phyloP scores from a whole-genome alignment of 768 basidiomycete genomes.

The Amanita polypyramis region DNA sequence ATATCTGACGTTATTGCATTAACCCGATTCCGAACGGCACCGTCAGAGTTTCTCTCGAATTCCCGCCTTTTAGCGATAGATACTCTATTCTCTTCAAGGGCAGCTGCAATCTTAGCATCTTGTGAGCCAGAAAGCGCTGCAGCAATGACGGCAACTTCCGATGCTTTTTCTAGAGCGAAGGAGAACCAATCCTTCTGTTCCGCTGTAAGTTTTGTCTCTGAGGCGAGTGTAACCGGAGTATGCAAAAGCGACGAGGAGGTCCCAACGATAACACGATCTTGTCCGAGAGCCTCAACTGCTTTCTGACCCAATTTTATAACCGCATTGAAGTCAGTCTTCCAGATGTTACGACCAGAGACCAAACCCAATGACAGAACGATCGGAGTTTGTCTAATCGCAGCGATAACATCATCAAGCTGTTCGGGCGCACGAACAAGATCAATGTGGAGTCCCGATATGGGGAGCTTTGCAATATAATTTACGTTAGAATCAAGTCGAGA shows the following conservation, averaged over 20 bases:
- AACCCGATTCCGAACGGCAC: slow-evolving; percentile 91
- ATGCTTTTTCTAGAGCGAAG: slow-evolving; percentile 93
- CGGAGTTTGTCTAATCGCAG: slow-evolving; percentile 73
- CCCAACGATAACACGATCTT: slow-evolving; percentile 83
- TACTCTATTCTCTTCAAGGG: slow-evolving; percentile 78
- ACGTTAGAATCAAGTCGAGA: slow-evolving; percentile 91
- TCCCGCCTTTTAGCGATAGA: slow-evolving; percentile 92
- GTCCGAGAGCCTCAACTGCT: slow-evolving; percentile 74
- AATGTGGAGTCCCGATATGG: slow-evolving; percentile 89
- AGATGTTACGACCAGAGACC: slow-evolving; percentile 98
- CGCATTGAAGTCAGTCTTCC: slow-evolving; percentile 90
- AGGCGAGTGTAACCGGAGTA: slow-evolving; percentile 91
- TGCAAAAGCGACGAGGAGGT: slow-evolving; percentile 98
- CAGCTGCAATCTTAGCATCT: slow-evolving; percentile 54
- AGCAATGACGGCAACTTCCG: slow-evolving; percentile 83
- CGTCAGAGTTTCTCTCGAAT: slow-evolving; percentile 91
- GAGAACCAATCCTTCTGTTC: slow-evolving; percentile 98
- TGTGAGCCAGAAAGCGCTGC: slow-evolving; percentile 79
- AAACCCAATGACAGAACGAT: slow-evolving; percentile 87
- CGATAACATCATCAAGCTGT: slow-evolving; percentile 77
- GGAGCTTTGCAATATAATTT: slow-evolving; percentile 82
- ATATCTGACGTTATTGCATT: slow-evolving; percentile 79
- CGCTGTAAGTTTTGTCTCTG: slow-evolving; percentile 80
- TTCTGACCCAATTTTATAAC: slow-evolving; percentile 78
- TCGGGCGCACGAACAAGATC: slow-evolving; percentile 90